Base-by-base conservation (phyloP, 2,329 filamentous ascomycete genomes). In the Coleophoma eucalyptorum region DNA sequence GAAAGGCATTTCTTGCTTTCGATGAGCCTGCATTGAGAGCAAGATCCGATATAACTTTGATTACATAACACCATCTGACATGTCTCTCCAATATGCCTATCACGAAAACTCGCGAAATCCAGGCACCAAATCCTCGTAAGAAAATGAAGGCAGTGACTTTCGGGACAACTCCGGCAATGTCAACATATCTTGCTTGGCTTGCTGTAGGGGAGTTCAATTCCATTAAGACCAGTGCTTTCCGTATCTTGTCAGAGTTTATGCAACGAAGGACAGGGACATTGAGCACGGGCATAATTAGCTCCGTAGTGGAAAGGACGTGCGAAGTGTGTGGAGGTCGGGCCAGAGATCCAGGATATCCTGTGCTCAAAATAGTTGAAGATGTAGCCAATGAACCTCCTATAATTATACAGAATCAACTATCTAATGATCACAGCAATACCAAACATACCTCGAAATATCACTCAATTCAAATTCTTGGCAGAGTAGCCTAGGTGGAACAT, bases 1-100 rank as follows among this genome's bases (percentile, higher is more conserved):
- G 84, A 57, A 34, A 35, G 31, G 83, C 83, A 8, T 85, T 87
- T 68, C 85, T 85, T 32, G 87, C 84, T 69, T 87, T 87, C 66
- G 85, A 89, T 63, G 85, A 88, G 71, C 85, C 85, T n/a, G 83
- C 83, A n/a, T 69, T 88, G 50, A 89, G 88, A 69, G 81, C 84
- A n/a, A 77, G 78, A 57, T 88, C 86, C 83, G 12, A 85, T 84
- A 8, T 84, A 84, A 11, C 83, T 87, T 71, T 86, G 88, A 8
- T 31, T 43, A 8, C 41, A 15, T 8, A 31, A 8, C 8, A 11
- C 8, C 18, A 43, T 7, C 42, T 44, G 16, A 44, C 15, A 44
- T 87, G 84, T 62, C 65, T 88, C 61, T 84, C 83, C 67, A 89
- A 89, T 67, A 89, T 88, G 84, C 83, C 87, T 61, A 49, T 58